Conservation (phyloP, 2,329 filamentous ascomycete species). For the Colletotrichum orbiculare region DNA sequence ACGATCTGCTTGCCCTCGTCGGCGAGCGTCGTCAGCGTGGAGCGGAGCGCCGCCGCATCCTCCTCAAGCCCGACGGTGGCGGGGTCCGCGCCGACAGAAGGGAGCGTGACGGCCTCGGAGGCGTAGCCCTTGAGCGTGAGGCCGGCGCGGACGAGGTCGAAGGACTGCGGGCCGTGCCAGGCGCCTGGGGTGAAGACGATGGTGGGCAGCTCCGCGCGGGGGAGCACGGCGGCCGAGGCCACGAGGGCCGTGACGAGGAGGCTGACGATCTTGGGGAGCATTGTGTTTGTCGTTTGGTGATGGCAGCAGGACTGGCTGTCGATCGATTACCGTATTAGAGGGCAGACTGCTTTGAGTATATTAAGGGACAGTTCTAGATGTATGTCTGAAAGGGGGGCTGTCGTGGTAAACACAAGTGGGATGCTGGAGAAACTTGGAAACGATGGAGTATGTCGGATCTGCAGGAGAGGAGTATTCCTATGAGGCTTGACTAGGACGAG, state of each 20-base stretch:
- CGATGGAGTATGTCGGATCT: slow-evolving; percentile 2
- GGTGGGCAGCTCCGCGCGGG: slow-evolving; percentile 29
- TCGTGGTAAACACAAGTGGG: neutral
- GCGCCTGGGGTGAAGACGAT: slow-evolving; percentile 54
- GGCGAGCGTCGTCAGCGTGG: slow-evolving; percentile 42
- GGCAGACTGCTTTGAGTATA: neutral
- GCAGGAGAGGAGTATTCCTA: slow-evolving; percentile 4
- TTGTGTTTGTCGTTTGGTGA: neutral
- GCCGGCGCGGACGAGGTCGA: slow-evolving; percentile 42
- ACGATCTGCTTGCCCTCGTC: slow-evolving; percentile 53
- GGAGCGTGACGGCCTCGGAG: slow-evolving; percentile 45
- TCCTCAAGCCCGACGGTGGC: slow-evolving; percentile 40
- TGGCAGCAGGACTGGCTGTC: slow-evolving; percentile 11
- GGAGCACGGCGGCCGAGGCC: slow-evolving; percentile 20
- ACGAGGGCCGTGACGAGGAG: slow-evolving; percentile 17
- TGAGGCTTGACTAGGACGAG: slow-evolving; percentile 7
- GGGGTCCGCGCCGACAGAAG: slow-evolving; percentile 46
- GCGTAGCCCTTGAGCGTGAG: slow-evolving; percentile 47
- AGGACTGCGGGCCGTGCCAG: slow-evolving; percentile 49
- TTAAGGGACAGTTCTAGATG: slow-evolving; percentile 5
- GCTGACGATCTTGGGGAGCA: slow-evolving; percentile 20
- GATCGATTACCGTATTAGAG: slow-evolving; percentile 5
- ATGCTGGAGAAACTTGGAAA: slow-evolving; percentile 14
- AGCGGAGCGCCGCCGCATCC: slow-evolving; percentile 48
- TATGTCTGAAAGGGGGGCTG: neutral